phyloP scores from a whole-genome alignment of 2,329 filamentous ascomycete genomes.

The Aureobasidium sp. region DNA sequence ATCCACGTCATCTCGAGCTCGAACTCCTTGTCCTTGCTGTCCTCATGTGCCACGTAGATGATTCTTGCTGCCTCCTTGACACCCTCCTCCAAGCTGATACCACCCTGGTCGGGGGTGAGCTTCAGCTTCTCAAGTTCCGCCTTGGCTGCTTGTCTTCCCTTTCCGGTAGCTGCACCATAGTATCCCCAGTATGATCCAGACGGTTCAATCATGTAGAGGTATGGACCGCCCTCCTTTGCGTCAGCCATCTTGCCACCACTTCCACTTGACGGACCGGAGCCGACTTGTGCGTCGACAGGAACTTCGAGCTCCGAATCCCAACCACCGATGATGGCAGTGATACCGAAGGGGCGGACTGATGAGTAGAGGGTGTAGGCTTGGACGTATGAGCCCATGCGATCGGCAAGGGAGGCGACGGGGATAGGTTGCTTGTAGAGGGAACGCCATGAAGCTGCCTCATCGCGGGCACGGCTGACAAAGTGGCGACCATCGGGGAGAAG shows the following conservation, averaged over 20 bases:
- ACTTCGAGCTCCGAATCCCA: slow-evolving; percentile 84
- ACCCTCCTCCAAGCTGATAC: slow-evolving; percentile 71
- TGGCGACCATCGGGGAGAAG: slow-evolving; percentile 92
- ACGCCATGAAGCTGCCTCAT: slow-evolving; percentile 88
- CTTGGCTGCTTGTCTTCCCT: slow-evolving; percentile 93
- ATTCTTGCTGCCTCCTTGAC: slow-evolving; percentile 96
- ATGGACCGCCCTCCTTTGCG: slow-evolving; percentile 77
- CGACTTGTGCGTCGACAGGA: slow-evolving; percentile 84
- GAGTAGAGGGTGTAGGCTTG: slow-evolving; percentile 98
- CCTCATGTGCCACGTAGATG: slow-evolving; percentile 95
- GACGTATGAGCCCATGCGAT: slow-evolving; percentile 89
- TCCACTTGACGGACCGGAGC: slow-evolving; percentile 66
- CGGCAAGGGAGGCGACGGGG: slow-evolving; percentile 75
- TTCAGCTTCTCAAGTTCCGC: slow-evolving; percentile 98
- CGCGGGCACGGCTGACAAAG: slow-evolving; percentile 87
- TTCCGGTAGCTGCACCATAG: slow-evolving; percentile 94
- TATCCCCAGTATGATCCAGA: slow-evolving; percentile 98
- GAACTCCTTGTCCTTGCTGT: slow-evolving; percentile 99
- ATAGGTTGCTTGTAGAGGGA: slow-evolving; percentile 92
- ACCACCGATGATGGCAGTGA: slow-evolving; percentile 87
- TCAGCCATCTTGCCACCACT: slow-evolving; percentile 72
- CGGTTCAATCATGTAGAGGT: slow-evolving; percentile 98
- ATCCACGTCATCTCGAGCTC: slow-evolving; percentile 99
- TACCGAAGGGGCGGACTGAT: slow-evolving; percentile 90
- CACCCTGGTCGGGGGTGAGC: slow-evolving; percentile 52